These are phyloP conservation scores for Glycyrrhiza uralensis DNA, from an alignment of 306 rosid species.

Conservation along the genomic window DNA sequence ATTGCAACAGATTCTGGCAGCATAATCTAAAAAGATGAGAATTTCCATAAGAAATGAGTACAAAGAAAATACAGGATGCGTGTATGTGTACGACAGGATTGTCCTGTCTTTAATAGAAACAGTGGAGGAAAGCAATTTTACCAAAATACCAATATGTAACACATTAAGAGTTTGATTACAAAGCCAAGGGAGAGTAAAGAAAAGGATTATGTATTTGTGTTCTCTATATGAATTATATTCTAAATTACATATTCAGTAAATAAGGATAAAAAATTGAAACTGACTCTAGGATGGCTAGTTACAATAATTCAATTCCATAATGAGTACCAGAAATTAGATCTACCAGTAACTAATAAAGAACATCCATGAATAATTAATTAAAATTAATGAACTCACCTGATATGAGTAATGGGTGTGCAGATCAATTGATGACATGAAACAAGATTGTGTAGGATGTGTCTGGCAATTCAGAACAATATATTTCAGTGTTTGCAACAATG, in stretches of 20 bases:
- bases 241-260: not conserved
- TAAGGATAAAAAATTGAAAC: not conserved
- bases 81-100: not conserved
- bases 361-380: not conserved
- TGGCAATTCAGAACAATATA: slow-evolving; percentile 41
- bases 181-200: not conserved
- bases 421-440: slow-evolving; percentile 99
- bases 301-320: not conserved
- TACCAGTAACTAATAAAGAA: not conserved
- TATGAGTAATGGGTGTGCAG: slow-evolving; percentile 97
- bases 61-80: not conserved
- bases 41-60: slow-evolving; percentile 3
- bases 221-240: not conserved
- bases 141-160: not conserved
- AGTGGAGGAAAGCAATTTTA: not conserved
- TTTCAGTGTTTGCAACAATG: slow-evolving; percentile 1
- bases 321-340: not conserved
- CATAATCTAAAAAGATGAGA: slow-evolving; percentile 64
- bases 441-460: slow-evolving; percentile 99
- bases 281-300: not conserved
- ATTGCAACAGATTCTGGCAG: slow-evolving; percentile 96
- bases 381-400: slow-evolving; percentile 58
- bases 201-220: not conserved
- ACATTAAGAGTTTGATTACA: slow-evolving; percentile 5
- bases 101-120: not conserved